These are phyloP conservation scores for Termitomyces bulborhizus DNA, from an alignment of 768 basidiomycete species.

Conservation along the genomic window DNA sequence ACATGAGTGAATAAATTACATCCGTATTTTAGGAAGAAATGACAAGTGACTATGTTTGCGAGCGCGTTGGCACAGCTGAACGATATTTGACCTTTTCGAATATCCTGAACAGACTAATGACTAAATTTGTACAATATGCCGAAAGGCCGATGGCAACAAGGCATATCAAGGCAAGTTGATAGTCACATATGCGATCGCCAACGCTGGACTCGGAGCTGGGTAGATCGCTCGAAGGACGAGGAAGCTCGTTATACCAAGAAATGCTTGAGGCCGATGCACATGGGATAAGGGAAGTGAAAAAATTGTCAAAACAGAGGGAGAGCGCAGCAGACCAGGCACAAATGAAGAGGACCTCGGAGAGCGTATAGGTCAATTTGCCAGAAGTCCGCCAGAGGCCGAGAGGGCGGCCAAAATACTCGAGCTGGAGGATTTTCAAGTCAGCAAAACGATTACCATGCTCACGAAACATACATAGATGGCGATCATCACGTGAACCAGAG, in stretches of 20 bases:
- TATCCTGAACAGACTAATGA: slow-evolving; percentile 81
- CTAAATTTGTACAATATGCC: slow-evolving; percentile 77
- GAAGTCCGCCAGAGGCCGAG: slow-evolving; percentile 91
- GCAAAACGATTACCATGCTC: neutral
- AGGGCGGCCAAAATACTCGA: slow-evolving; percentile 91
- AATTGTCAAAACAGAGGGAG: slow-evolving; percentile 87
- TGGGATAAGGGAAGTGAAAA: slow-evolving; percentile 79
- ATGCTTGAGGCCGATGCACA: slow-evolving; percentile 57
- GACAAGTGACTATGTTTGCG: neutral
- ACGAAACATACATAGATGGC: slow-evolving; percentile 69
- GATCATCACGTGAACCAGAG: slow-evolving; percentile 77
- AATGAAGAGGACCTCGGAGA: slow-evolving; percentile 84
- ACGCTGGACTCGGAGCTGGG: slow-evolving; percentile 37
- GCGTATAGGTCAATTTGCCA: slow-evolving; percentile 78
- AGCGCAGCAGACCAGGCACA: slow-evolving; percentile 92
- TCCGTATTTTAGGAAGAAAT: neutral
- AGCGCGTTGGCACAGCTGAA: slow-evolving; percentile 25
- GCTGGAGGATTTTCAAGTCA: slow-evolving; percentile 33
- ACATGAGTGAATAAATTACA: neutral
- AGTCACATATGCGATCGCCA: slow-evolving; percentile 61
- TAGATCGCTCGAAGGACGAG: slow-evolving; percentile 41
- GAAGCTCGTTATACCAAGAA: slow-evolving; percentile 70
- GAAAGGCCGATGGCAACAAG: slow-evolving; percentile 73
- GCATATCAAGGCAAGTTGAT: slow-evolving; percentile 72
- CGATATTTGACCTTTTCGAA: slow-evolving; percentile 87